Conservation (phyloP, 257 asterid species). For the Scutellaria minor region DNA sequence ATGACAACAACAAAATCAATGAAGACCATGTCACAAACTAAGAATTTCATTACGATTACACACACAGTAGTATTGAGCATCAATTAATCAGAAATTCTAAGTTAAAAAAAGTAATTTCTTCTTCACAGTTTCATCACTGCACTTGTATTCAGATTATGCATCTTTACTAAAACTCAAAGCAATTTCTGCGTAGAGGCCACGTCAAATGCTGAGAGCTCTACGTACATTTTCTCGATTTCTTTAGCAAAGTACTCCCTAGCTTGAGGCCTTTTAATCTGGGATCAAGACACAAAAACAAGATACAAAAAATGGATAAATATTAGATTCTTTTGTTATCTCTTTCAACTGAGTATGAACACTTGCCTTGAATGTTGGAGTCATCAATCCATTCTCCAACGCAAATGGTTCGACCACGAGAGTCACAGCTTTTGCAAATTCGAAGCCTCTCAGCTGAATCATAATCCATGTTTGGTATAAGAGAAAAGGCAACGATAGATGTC, state of each 20-base stretch:
- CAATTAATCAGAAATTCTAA: too few species aligned
- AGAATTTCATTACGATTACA: too few species aligned
- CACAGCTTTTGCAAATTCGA: slow-evolving; percentile 72
- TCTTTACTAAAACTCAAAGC: slow-evolving; percentile 9
- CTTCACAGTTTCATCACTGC: too few species aligned
- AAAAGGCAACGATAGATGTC: neutral
- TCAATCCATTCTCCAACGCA: slow-evolving; percentile 65
- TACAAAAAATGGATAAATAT: neutral
- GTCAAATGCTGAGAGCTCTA: slow-evolving; percentile 54
- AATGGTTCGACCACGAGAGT: slow-evolving; percentile 72
- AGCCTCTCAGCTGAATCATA: slow-evolving; percentile 67
- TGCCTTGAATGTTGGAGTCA: slow-evolving; percentile 86
- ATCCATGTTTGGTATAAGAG: neutral
- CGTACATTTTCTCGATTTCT: slow-evolving; percentile 67
- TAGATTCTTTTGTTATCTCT: neutral
- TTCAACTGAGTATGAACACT: neutral
- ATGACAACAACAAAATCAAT: too few species aligned
- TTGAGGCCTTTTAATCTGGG: slow-evolving; percentile 77
- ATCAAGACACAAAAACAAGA: neutral
- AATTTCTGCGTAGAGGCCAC: slow-evolving; percentile 41
- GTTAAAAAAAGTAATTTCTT: too few species aligned
- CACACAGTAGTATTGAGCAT: too few species aligned
- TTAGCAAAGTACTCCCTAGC: slow-evolving; percentile 67
- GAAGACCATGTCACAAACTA: too few species aligned
- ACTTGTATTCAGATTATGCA: too few species aligned